Evolutionary conservation across 2,329 filamentous ascomycete species (phyloP), one percentile per base, ranked within the genome.

Genomic region (Colletotrichum sp.): DNA sequence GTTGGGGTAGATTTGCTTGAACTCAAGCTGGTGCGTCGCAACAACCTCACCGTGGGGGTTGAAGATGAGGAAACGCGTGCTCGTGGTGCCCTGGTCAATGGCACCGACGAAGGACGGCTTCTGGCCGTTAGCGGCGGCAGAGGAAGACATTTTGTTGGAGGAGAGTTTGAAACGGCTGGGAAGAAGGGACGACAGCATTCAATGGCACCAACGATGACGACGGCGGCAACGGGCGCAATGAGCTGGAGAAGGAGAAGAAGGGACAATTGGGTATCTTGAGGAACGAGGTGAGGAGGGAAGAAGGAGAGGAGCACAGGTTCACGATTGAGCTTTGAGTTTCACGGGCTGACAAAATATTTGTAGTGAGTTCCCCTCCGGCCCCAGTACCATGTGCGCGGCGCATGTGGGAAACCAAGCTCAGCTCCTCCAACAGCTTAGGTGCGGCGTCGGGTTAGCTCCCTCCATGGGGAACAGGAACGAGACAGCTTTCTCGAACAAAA

Each of bases 41-140:
- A 95, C 89, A 24, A 94, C 93, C 77, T 93, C 90, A 66, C 94
- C 94, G 38, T 88, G 87, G 77, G 90, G 89, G 84, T 95, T 92
- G 84, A 96, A 96, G 81, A 96, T 94, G 80, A 96, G 89, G 82
- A 96, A 96, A 15, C 94, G 89, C 28, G 94, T 93, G 82, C 93
- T 94, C 70, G 94, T 96, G 38, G 94, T 96, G 78, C 94, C 94
- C 83, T 95, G 94, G 81, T 96, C 94, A 81, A 96, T 95, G 72
- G 93, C 93, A 78, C 94, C 94, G 76, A 96, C 91, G 80, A 94
- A 95, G 77, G 81, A 76, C 69, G 77, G 77, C 56, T 79, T 77
- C 18, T 79, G 74, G 86, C 84, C 77, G 88, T 82, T 60, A 38
- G 67, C 75, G n/a, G 30, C 73, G 30, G 67, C 66, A 52, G 82